Evolutionary conservation across 2,329 filamentous ascomycete species (phyloP).

Genomic region (Botrytis fragariae): DNA sequence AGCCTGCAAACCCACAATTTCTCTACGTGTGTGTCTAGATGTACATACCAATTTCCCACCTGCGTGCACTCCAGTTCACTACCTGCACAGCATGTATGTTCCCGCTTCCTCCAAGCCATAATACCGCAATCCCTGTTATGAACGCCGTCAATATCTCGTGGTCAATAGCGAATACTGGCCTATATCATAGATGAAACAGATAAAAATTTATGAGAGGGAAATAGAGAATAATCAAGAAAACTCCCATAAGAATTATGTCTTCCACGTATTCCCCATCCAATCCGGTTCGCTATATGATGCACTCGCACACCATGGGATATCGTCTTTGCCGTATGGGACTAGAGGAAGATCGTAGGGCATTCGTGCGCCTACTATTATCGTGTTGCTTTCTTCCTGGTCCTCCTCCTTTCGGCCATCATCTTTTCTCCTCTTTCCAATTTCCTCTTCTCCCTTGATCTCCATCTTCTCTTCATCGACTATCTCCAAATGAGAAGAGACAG

Average conservation of each 20-base stretch:
- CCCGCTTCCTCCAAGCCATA: background rate
- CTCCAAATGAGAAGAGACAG: slow-evolving; percentile 8
- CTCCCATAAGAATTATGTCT: background rate
- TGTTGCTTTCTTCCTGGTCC: slow-evolving; percentile 18
- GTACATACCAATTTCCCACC: background rate
- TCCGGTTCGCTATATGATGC: slow-evolving; percentile 59
- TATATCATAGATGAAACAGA: background rate
- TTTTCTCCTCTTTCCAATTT: slow-evolving; percentile 29
- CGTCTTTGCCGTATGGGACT: slow-evolving; percentile 57
- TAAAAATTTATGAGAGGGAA: background rate
- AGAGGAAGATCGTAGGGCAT: slow-evolving; percentile 83
- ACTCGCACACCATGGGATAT: slow-evolving; percentile 76
- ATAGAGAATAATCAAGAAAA: background rate
- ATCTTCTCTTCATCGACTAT: slow-evolving; percentile 17
- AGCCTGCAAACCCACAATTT: background rate
- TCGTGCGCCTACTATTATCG: slow-evolving; percentile 61
- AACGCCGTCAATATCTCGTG: background rate
- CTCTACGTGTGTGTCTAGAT: background rate
- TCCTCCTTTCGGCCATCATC: slow-evolving; percentile 16
- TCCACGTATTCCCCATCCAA: slow-evolving; percentile 35
- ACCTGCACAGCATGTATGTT: background rate
- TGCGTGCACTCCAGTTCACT: background rate
- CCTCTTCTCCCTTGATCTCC: background rate
- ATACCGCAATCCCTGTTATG: accelerated
- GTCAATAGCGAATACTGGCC: background rate